A percentile compares a stretch with the other conserved stretches of the same genome.
Conservation (phyloP, 176 grass and related monocot species). For the Elaeis guineensis region DNA sequence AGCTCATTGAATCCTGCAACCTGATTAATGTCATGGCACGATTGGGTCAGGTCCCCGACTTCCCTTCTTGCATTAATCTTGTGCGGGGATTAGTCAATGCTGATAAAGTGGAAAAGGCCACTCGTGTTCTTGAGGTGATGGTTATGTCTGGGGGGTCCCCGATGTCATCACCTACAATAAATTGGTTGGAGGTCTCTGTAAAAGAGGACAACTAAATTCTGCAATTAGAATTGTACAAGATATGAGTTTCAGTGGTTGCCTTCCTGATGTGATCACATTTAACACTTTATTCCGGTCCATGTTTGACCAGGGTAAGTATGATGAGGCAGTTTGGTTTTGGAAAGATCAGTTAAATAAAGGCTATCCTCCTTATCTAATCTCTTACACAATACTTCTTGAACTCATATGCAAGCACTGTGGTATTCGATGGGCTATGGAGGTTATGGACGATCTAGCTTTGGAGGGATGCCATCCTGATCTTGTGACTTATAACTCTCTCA, state of each 20-base stretch:
- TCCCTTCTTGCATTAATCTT: constrained; percentile 41
- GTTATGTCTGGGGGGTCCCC: constrained; percentile 49
- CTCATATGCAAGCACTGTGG: constrained; percentile 56
- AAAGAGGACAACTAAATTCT: constrained; percentile 29
- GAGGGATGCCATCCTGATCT: constrained; percentile 55
- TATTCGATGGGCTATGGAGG: constrained; percentile 32
- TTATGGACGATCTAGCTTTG: constrained; percentile 47
- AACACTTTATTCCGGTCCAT: constrained; percentile 76
- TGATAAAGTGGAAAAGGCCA: constrained; percentile 39
- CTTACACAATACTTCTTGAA: constrained; percentile 57
- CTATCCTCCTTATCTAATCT: constrained; percentile 55
- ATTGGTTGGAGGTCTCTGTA: constrained; percentile 53
- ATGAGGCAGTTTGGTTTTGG: constrained; percentile 52
- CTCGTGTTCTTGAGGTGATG: constrained; percentile 48
- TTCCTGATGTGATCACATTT: constrained; percentile 53
- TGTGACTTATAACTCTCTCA: constrained; percentile 58
- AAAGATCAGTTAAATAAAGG: constrained; percentile 52
- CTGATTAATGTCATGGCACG: constrained; percentile 59
- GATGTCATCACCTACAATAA: constrained; percentile 70
- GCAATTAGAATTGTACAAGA: constrained; percentile 38
- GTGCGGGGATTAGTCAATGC: constrained; percentile 52
- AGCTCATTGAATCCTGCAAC: constrained; percentile 39
- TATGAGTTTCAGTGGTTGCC: constrained; percentile 49
- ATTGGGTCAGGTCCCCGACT: constrained; percentile 50
- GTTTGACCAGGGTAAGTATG: constrained; percentile 40